Conservation (phyloP, 2,329 filamentous ascomycete species). For the Aspergillus novofumigatus region DNA sequence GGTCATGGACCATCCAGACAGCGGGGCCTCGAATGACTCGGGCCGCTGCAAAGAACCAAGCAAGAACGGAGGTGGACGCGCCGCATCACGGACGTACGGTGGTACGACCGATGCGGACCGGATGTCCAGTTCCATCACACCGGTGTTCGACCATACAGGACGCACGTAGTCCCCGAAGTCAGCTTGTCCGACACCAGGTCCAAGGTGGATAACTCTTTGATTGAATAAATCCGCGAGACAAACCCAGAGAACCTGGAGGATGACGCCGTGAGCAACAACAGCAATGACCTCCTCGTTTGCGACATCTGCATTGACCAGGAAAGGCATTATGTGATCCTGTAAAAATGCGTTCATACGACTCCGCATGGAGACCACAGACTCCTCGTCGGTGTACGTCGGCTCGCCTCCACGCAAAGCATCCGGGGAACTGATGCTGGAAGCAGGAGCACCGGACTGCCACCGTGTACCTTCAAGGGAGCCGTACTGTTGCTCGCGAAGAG, state of each 20-base stretch:
- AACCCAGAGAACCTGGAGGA: constrained; percentile 56
- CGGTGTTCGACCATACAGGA: constrained; percentile 63
- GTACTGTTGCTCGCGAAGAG: constrained; percentile 38
- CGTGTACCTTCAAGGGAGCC: constrained; percentile 33
- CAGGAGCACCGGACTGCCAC: constrained; percentile 19
- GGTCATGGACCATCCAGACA: constrained; percentile 42
- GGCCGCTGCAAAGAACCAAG: background rate
- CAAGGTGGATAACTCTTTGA: constrained; percentile 42
- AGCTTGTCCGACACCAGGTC: constrained; percentile 32
- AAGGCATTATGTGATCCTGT: constrained; percentile 56
- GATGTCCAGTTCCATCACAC: constrained; percentile 52
- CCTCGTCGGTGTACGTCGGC: constrained; percentile 53
- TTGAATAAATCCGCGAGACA: constrained; percentile 57
- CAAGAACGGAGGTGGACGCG: background rate
- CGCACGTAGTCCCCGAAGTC: constrained; percentile 44
- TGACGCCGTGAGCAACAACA: constrained; percentile 53
- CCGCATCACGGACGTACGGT: background rate
- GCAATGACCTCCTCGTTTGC: constrained; percentile 55
- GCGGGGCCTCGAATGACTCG: background rate
- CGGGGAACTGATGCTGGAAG: constrained; percentile 11
- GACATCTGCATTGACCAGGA: constrained; percentile 39
- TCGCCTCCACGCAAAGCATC: constrained; percentile 25
- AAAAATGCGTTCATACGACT: constrained; percentile 64
- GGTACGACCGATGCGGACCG: constrained; percentile 2
- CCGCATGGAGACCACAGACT: constrained; percentile 65